Evolutionary conservation across 768 basidiomycete species (phyloP).

Genomic region (Candolleomyces aberdarensis): DNA sequence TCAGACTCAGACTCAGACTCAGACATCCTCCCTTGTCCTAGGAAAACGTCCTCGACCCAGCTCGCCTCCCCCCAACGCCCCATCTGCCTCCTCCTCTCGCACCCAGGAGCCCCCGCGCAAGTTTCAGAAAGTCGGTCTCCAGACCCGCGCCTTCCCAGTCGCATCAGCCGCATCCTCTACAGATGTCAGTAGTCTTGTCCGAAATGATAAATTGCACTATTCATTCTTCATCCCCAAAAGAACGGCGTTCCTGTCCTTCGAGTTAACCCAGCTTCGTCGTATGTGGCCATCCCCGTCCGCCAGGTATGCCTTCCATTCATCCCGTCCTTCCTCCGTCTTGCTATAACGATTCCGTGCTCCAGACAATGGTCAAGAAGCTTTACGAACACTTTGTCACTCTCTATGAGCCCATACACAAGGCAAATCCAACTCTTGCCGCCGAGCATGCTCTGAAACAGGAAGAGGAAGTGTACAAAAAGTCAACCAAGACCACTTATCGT

Average conservation of each 20-base stretch:
- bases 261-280: constrained; percentile 66
- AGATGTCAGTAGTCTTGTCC: constrained; percentile 23
- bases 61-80: constrained; percentile 24
- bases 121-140: constrained; percentile 51
- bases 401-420: constrained; percentile 54
- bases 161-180: constrained; percentile 34
- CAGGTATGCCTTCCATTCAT: constrained; percentile 44
- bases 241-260: constrained; percentile 63
- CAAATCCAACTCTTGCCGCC: constrained; percentile 59
- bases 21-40: constrained; percentile 32
- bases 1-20: constrained; percentile 11
- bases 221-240: constrained; percentile 26
- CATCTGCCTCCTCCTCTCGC: constrained; percentile 17
- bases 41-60: constrained; percentile 48
- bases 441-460: constrained; percentile 85
- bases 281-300: constrained; percentile 68
- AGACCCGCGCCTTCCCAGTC: constrained; percentile 40
- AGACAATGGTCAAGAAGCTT: constrained; percentile 70
- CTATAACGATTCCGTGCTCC: constrained; percentile 7
- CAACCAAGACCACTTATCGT: constrained; percentile 79
- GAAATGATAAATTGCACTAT: constrained; percentile 2
- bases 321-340: not conserved
- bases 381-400: constrained; percentile 71
- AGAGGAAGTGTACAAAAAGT: constrained; percentile 69
- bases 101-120: constrained; percentile 57